Evolutionary conservation across 495 filamentous ascomycete genomes (phyloP), one percentile per base, ranked within the genome.

Genomic region (Cercophora scortea): DNA sequence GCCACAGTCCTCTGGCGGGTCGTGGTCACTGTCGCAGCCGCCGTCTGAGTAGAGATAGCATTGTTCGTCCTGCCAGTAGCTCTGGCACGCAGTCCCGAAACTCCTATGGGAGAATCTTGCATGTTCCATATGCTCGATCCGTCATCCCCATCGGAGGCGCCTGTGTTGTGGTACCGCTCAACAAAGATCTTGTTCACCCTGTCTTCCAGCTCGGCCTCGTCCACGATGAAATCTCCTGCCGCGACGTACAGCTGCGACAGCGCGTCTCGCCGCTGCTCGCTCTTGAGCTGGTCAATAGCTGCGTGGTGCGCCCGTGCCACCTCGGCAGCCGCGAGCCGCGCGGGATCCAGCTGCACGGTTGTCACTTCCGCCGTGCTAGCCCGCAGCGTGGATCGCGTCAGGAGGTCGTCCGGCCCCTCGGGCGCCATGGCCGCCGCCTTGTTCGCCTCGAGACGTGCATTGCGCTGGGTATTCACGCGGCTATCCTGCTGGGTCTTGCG

Each of bases 221-320:
- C 60, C 16, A 76, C 66, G 53, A 77, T 76, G 51, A 77, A 77
- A 47, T 63, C 59, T 32, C 64, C 58, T 8, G 74, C 72, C 10
- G 66, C 68, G 55, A 74, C 71, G 54, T 76, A 77, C 51, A 77
- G 62, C 61, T 70, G 66, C 49, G 67, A 63, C 11, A 77, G 60
- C 41, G 74, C 72, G 51, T 77, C 73, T 33, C 66, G 62, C 8
- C 74, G 70, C 17, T 51, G 56, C 57, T 75, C 71, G 55, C 62
- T 63, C 55, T 67, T 67, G 42, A 38, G 42, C 8, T 35, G 51
- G 32, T 25, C 6, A 9, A 59, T 38, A n/a, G 41, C 40, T 16
- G 51, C 45, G 35, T 68, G 66, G 49, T 55, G 58, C 16, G 32
- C 34, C 9, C 46, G 54, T 11, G 70, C 64, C 5, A 39, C 57